phyloP scores from a whole-genome alignment of 305 asterid species.

The Fraxinus sp. region DNA sequence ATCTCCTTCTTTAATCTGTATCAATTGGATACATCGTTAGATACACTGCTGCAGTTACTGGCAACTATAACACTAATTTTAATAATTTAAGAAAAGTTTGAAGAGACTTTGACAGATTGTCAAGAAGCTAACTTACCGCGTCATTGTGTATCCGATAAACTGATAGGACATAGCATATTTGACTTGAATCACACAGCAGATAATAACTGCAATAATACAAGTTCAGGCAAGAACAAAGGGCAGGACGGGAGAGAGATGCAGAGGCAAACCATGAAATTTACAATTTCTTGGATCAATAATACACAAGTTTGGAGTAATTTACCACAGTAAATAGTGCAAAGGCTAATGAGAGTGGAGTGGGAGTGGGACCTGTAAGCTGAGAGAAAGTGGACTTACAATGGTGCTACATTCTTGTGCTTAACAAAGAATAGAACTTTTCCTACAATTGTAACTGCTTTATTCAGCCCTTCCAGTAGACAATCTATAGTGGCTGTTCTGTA shows the following conservation, averaged over 20 bases:
- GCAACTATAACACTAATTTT: neutral
- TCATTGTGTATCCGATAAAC: slow-evolving; percentile 66
- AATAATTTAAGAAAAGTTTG: slow-evolving; percentile 2
- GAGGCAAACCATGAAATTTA: neutral
- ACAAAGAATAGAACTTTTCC: slow-evolving; percentile 58
- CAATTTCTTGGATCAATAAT: neutral
- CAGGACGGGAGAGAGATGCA: neutral
- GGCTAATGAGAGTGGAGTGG: neutral
- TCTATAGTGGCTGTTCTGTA: slow-evolving; percentile 55
- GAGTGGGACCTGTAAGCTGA: slow-evolving; percentile 14
- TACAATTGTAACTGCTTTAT: slow-evolving; percentile 59
- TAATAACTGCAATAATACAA: slow-evolving; percentile 57
- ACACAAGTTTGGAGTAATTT: neutral
- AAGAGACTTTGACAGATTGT: slow-evolving; percentile 12
- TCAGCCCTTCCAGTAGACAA: slow-evolving; percentile 60
- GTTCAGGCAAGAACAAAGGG: neutral
- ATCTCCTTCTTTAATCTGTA: slow-evolving; percentile 84
- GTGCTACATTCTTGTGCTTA: slow-evolving; percentile 54
- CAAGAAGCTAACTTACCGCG: slow-evolving; percentile 54
- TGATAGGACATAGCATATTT: slow-evolving; percentile 61
- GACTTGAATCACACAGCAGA: slow-evolving; percentile 74
- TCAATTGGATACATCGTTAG: neutral
- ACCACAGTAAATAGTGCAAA: neutral
- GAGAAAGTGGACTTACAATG: slow-evolving; percentile 52
- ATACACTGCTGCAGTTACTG: slow-evolving; percentile 1